Base-by-base conservation (phyloP, 2,329 filamentous ascomycete genomes). In the Penicillium brevicompactum region DNA sequence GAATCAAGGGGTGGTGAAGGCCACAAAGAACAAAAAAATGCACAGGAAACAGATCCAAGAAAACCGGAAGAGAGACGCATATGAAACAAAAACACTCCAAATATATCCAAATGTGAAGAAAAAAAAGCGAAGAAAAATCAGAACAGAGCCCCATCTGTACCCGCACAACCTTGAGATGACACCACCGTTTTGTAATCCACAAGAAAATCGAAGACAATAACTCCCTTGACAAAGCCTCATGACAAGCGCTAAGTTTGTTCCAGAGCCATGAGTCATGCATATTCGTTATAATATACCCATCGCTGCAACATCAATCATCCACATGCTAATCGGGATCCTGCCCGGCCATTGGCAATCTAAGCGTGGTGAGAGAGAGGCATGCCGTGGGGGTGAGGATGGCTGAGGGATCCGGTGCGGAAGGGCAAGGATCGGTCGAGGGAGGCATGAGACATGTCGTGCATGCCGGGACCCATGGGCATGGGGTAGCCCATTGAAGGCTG, bases 341-440 rank as follows among this genome's bases (percentile, higher is more conserved):
- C 58, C 57, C 61, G 49, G 52, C 48, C 49, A 40, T 56, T 54
- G 49, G 50, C 27, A 24, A 31, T 46, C 51, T 60, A 66, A 41
- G 52, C 62, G 27, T 46, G 21, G 50, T 65, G 63, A 45, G 61
- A 55, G 47, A 64, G 49, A 48, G 62, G 51, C 43, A 63, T 18
- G n/a, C 61, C 64, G n/a, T 69, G 62, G 3, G 66, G 65, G 49
- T 68, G 63, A 6, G 66, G 66, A 51, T 71, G 71, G 14, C 65
- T 67, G 27, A 73, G 48, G 2, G 66, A 73, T 22, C 69, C 70
- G 13, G 65, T 68, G 34, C 68, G 70, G 55, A 72, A 73, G 13
- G 70, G 60, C 30, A 65, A 46, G 14, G 57, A 53, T 31, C 64
- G 51, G 41, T 49, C 46, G 27, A 63, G 51, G 1, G 59, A 47